phyloP scores from a whole-genome alignment of 2,329 filamentous ascomycete genomes.

The Fragosphaeria purpurea region DNA sequence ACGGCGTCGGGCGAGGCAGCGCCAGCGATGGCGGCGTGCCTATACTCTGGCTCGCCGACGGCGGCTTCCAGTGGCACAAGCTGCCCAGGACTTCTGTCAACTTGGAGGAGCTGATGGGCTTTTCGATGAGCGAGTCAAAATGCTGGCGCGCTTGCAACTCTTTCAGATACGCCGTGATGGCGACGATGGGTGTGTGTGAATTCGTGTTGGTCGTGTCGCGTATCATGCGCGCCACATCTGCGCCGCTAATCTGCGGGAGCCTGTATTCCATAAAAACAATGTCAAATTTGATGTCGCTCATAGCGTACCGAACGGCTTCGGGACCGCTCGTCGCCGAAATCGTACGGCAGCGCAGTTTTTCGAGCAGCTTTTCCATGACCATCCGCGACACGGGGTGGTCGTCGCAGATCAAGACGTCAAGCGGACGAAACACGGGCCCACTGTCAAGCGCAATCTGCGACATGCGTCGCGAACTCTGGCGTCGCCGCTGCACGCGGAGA shows the following conservation, averaged over 20 bases:
- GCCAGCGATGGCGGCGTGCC: constrained; percentile 33
- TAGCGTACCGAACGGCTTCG: constrained; percentile 85
- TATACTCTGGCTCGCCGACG: constrained; percentile 36
- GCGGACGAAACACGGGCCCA: constrained; percentile 77
- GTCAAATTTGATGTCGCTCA: constrained; percentile 97
- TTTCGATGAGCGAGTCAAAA: constrained; percentile 92
- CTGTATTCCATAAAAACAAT: constrained; percentile 98
- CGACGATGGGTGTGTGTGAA: constrained; percentile 87
- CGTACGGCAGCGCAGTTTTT: constrained; percentile 89
- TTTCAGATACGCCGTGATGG: constrained; percentile 95
- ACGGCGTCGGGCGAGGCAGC: constrained; percentile 49
- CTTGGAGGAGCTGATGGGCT: constrained; percentile 88
- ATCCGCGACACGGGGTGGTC: constrained; percentile 93
- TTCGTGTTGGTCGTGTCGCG: constrained; percentile 94
- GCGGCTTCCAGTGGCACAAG: constrained; percentile 88
- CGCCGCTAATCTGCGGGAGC: constrained; percentile 86
- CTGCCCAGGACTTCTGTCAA: constrained; percentile 77
- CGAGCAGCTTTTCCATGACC: constrained; percentile 97
- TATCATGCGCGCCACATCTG: constrained; percentile 95
- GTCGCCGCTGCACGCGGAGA: constrained; percentile 80
- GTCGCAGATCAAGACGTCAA: constrained; percentile 94
- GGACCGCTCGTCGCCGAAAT: constrained; percentile 84
- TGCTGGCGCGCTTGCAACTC: constrained; percentile 91
- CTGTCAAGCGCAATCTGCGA: constrained; percentile 74
- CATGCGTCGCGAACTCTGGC: constrained; percentile 90